A percentile compares a stretch with the other conserved stretches of the same genome.
phyloP scores from a whole-genome alignment of 495 filamentous ascomycete species.

The Letharia lupina region DNA sequence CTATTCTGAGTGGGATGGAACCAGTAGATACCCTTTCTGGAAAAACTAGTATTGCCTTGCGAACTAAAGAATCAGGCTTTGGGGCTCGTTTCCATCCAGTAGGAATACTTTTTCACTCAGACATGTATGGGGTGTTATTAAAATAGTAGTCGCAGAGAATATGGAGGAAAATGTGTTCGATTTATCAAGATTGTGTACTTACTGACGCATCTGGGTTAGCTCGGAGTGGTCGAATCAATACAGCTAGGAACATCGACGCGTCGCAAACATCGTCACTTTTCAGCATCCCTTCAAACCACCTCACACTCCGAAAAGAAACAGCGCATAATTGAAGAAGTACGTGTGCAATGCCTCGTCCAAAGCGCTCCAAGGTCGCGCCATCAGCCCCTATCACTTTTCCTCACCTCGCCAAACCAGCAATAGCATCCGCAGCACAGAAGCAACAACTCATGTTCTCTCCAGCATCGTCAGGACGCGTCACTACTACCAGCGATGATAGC shows the following conservation, averaged over 20 bases:
- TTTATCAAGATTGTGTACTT: neutral
- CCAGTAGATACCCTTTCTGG: neutral
- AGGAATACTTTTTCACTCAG: neutral
- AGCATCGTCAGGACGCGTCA: conserved; percentile 21
- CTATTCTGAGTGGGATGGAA: neutral
- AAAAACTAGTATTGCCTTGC: neutral
- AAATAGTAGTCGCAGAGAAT: too few relatives aligned
- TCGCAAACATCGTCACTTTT: neutral
- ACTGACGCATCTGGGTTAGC: neutral
- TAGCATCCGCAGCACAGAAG: conserved; percentile 11
- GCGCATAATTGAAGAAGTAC: neutral
- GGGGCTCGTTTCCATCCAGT: neutral
- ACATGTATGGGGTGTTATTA: neutral
- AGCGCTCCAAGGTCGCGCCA: conserved; percentile 24
- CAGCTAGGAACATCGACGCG: neutral
- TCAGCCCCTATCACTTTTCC: conserved; percentile 16
- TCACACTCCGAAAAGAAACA: neutral
- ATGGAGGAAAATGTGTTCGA: neutral
- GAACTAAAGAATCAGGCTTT: too few relatives aligned
- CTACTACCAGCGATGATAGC: conserved; percentile 23
- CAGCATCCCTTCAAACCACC: neutral
- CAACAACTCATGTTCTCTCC: conserved; percentile 12
- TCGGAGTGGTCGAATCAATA: neutral
- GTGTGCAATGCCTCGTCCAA: conserved; percentile 25
- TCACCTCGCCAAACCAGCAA: conserved; percentile 9